Base-by-base conservation (phyloP, 2,329 filamentous ascomycete species). In the Alternaria incomplexa region DNA sequence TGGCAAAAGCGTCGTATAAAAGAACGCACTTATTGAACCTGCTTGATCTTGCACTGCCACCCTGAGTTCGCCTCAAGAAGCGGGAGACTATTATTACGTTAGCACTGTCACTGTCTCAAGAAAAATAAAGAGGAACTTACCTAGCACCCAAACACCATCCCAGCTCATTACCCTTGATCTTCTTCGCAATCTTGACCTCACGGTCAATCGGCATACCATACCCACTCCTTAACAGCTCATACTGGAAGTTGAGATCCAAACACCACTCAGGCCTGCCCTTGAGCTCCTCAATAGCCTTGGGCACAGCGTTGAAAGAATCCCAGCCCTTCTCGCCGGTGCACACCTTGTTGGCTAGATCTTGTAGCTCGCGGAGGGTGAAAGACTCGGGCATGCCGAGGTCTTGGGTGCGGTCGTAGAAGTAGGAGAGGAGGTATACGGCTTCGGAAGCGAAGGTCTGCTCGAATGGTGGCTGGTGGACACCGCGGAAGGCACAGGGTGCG, bases 161-260 rank as follows among this genome's bases (percentile, higher is more conserved):
- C 74, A 99, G 83, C 84, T 99, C 96, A 80, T 97, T 97, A 60
- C 90, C 90, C 84, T 96, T 95, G 77, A 99, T 97, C 87, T 97
- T 97, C 91, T 99, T 99, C 63, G 95, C 96, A 77, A 97, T 97
- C 86, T 92, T 95, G 69, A 99, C 93, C 81, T 99, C 96, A 43
- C 96, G 88, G 71, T 97, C 93, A 73, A 98, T 90, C 5, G 95
- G 95, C 93, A 99, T 97, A 71, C 98, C 96, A 76, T 99, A 99
- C 4, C 96, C 96, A 6, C 93, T 97, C 81, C 98, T 94, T 58
- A 98, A 84, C 61, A 99, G 85, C 25, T 92, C 92, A 73, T 97
- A 83, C 93, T 97, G 97, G 78, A 98, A 99, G 84, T 93, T 99
- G 73, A 99, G 84, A 81, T 99, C 96, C 73, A 99, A 83, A 82